Evolutionary conservation across 495 filamentous ascomycete genomes (phyloP), one percentile per base, ranked within the genome.

Genomic region (Penicillium subrubescens): DNA sequence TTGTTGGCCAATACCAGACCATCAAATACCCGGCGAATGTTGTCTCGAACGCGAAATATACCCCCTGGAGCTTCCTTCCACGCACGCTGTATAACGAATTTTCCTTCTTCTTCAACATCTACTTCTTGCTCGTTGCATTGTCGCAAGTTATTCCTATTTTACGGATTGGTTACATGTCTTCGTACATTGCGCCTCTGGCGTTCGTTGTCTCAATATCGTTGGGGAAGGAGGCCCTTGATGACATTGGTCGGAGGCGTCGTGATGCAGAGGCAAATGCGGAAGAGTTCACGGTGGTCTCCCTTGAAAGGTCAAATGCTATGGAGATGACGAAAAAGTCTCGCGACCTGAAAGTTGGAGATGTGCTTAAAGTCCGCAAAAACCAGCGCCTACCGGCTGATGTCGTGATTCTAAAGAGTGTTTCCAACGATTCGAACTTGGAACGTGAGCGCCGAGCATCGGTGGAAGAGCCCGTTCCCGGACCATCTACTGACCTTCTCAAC

Each of bases 51-150:
- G 94, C 96, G 46, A 97, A 97, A 85, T 99, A 97, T 72, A 97
- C 94, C n/a, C 87, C 92, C 0, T 92, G 92, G 83, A 95, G 89
- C 63, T 99, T 99, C 77, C 84, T 99, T 3, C 96, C 96, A 5
- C 83, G 92, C 27, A 98, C 96, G 0, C 81, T 98, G 14, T 99
- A 96, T 74, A 97, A 98, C 80, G 96, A 99, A 69, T 99, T 99
- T 72, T 97, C 93, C 51, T 98, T 98, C 79, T 99, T 99, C 78
- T 97, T 98, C 84, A 99, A 99, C 82, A 89, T 97, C 71, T 99
- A 99, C 71, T 99, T 98, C 75, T 84, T 99, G 8, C 84, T 98
- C 7, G 96, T 99, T 5, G 96, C 96, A 8, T 77, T 97, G 46
- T 97, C 93, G 15, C 96, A 99, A 77, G 89, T 91, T 43, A 91